Percentiles rank a stretch among this genome's conserved stretches.
phyloP scores from a whole-genome alignment of 306 rosid genomes.

The Quillaja saponaria region DNA sequence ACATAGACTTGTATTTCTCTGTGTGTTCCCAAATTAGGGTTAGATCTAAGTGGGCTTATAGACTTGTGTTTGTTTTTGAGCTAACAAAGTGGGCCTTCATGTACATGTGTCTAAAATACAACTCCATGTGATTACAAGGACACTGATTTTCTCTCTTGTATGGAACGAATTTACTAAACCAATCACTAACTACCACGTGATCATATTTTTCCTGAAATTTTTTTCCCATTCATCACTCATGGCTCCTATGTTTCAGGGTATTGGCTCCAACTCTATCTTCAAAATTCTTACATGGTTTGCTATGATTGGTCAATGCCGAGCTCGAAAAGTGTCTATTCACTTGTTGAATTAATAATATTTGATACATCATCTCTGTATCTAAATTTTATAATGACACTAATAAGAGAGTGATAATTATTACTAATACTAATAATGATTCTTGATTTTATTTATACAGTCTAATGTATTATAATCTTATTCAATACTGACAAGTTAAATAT shows the following conservation, averaged over 20 bases:
- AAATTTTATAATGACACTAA: too few species aligned
- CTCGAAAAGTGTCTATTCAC: slow-evolving; percentile 11
- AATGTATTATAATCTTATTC: slow-evolving; percentile 26
- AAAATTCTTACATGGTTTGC: slow-evolving; percentile 34
- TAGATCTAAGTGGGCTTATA: slow-evolving; percentile 63
- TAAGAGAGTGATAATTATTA: too few species aligned
- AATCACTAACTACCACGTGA: slow-evolving; percentile 42
- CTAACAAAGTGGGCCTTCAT: slow-evolving; percentile 82
- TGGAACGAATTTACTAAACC: slow-evolving; percentile 18
- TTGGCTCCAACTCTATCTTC: slow-evolving; percentile 22
- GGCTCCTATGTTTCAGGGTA: slow-evolving; percentile 42
- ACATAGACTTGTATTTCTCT: slow-evolving; percentile 39
- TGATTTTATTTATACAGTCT: too few species aligned
- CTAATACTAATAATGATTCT: too few species aligned
- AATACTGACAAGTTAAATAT: too few species aligned
- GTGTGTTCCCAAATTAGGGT: slow-evolving; percentile 79
- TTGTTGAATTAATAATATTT: too few species aligned
- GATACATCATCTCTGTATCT: too few species aligned
- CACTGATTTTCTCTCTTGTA: too few species aligned
- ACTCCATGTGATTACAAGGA: slow-evolving; percentile 61
- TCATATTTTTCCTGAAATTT: slow-evolving; percentile 21
- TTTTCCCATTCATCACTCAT: slow-evolving; percentile 27
- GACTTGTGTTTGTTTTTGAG: slow-evolving; percentile 67
- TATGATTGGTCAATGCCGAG: slow-evolving; percentile 27
- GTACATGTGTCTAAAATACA: slow-evolving; percentile 71